Conservation (phyloP, 2,329 filamentous ascomycete genomes). For the Lachnellula cervina region DNA sequence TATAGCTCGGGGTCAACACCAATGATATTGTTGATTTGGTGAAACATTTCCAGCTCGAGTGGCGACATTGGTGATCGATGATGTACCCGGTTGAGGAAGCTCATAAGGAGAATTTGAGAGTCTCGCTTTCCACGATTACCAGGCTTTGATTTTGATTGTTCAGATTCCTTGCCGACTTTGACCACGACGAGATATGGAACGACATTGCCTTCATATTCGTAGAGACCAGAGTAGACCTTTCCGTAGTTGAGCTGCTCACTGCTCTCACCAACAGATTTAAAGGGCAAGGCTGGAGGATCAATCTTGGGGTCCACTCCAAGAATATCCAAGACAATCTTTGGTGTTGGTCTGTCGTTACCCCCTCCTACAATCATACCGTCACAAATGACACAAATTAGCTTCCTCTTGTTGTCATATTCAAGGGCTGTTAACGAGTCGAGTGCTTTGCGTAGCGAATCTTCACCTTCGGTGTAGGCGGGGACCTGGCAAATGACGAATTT, state of each 20-base stretch:
- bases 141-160: conserved; percentile 84
- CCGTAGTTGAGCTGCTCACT: conserved; percentile 95
- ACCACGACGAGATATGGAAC: conserved; percentile 95
- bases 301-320: conserved; percentile 95
- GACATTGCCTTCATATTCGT: conserved; percentile 95
- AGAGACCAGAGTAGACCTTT: conserved; percentile 96
- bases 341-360: conserved; percentile 93
- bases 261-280: conserved; percentile 86
- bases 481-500: conserved; percentile 99
- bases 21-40: conserved; percentile 99
- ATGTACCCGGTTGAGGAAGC: conserved; percentile 96
- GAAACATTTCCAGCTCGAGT: conserved; percentile 95
- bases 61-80: conserved; percentile 92
- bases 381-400: conserved; percentile 93
- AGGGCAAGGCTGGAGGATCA: conserved; percentile 87
- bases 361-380: conserved; percentile 96
- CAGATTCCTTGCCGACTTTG: conserved; percentile 95
- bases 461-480: conserved; percentile 94
- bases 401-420: conserved; percentile 97
- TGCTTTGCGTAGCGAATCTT: conserved; percentile 88
- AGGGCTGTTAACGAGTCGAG: conserved; percentile 91
- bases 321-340: conserved; percentile 96
- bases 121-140: conserved; percentile 98
- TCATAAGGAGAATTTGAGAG: conserved; percentile 92
- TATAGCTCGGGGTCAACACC: conserved; percentile 96